Percentiles rank a stretch among this genome's conserved stretches.
Evolutionary conservation across 257 asterid genomes (phyloP).

Genomic region (Gentiana dahurica): DNA sequence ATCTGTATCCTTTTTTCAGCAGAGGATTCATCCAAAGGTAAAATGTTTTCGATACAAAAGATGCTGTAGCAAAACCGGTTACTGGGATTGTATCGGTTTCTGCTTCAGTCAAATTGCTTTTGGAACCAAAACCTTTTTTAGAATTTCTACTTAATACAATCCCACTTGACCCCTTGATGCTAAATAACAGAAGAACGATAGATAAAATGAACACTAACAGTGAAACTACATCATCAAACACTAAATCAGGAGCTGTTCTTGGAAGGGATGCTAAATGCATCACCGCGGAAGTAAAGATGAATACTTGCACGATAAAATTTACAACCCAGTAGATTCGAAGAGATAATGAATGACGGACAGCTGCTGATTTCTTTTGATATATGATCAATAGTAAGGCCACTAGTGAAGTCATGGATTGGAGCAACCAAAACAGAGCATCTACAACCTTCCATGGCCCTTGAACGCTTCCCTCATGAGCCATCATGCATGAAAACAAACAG

Average conservation of each 20-base stretch:
- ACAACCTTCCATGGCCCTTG: too few relatives aligned
- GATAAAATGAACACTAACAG: too few relatives aligned
- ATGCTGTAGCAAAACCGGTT: slow-evolving; percentile 68
- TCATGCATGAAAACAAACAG: slow-evolving; percentile 33
- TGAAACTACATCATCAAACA: slow-evolving; percentile 39
- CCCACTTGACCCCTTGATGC: slow-evolving; percentile 58
- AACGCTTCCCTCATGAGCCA: slow-evolving; percentile 16
- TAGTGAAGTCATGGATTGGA: too few relatives aligned
- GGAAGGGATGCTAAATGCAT: slow-evolving; percentile 30
- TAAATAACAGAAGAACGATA: too few relatives aligned
- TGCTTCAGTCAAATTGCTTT: slow-evolving; percentile 6
- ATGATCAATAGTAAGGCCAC: too few relatives aligned
- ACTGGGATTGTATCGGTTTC: slow-evolving; percentile 30
- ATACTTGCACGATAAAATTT: slow-evolving; percentile 29
- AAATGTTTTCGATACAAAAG: slow-evolving; percentile 54
- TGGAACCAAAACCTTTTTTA: slow-evolving; percentile 10
- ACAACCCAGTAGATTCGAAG: not conserved
- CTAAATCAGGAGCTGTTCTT: slow-evolving; percentile 28
- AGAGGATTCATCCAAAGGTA: slow-evolving; percentile 94
- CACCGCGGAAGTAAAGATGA: slow-evolving; percentile 41
- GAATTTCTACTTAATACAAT: slow-evolving; percentile 9
- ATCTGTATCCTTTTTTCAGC: not conserved
- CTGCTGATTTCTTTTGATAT: too few relatives aligned
- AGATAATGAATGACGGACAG: too few relatives aligned
- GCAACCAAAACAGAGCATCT: too few relatives aligned